Conservation (phyloP, 306 rosid species). For the Medicago ruthenica region DNA sequence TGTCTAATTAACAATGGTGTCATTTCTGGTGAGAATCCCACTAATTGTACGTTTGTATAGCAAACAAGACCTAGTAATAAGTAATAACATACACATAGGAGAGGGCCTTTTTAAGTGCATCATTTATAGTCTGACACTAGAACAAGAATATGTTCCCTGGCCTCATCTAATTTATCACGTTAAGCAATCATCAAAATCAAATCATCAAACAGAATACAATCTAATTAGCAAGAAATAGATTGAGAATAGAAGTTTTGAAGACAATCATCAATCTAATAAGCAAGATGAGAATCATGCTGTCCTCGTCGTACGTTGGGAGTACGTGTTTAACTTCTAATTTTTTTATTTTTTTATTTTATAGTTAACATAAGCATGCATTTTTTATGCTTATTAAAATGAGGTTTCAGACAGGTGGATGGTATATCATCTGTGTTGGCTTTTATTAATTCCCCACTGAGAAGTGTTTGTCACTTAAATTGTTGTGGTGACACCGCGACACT, state of each 20-base stretch:
- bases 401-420: conserved; percentile 45
- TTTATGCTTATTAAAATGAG: conserved; percentile 11
- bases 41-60: conserved; percentile 23
- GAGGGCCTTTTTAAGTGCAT: neutral
- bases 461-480: neutral
- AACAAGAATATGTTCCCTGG: conserved; percentile 66
- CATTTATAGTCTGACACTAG: conserved; percentile 42
- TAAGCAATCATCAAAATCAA: conserved; percentile 38
- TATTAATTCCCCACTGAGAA: conserved; percentile 30
- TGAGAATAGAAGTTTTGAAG: conserved; percentile 35
- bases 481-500: neutral
- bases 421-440: conserved; percentile 28
- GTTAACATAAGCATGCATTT: conserved; percentile 1
- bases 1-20: conserved; percentile 38
- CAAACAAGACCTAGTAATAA: conserved; percentile 26
- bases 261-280: conserved; percentile 40
- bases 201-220: conserved; percentile 45
- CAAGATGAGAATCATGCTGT: conserved; percentile 37
- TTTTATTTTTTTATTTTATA: conserved; percentile 21
- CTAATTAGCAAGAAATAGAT: conserved; percentile 16
- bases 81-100: neutral
- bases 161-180: conserved; percentile 11
- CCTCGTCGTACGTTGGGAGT: conserved; percentile 35
- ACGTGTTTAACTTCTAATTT: conserved; percentile 41
- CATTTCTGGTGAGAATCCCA: conserved; percentile 51